Conservation (phyloP, 371 early-diverging fungal genomes). For the Rhizomucor pusillus region DNA sequence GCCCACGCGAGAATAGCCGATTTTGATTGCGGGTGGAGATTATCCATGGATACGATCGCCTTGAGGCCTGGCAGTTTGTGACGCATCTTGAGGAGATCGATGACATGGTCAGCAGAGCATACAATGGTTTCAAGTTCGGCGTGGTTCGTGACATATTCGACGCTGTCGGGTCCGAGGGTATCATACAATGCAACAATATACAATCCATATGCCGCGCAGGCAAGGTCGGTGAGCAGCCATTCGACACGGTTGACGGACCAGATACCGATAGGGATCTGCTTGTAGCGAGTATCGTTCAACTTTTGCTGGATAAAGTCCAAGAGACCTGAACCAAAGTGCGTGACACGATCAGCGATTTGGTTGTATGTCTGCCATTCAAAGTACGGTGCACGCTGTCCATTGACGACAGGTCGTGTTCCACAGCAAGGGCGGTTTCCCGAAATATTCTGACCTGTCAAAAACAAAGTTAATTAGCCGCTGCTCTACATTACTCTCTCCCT, state of each 20-base stretch:
- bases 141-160: constrained; percentile 67
- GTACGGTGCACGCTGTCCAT: constrained; percentile 53
- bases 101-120: constrained; percentile 67
- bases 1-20: constrained; percentile 47
- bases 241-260: constrained; percentile 88
- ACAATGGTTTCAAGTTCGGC: constrained; percentile 75
- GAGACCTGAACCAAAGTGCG: constrained; percentile 69
- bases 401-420: constrained; percentile 33
- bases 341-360: constrained; percentile 64
- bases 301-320: constrained; percentile 45
- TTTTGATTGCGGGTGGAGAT: constrained; percentile 30
- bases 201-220: constrained; percentile 51
- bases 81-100: constrained; percentile 54
- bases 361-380: constrained; percentile 81
- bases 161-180: constrained; percentile 86
- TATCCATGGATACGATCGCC: constrained; percentile 78
- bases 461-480: no score
- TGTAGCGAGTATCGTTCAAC: constrained; percentile 27
- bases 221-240: constrained; percentile 87
- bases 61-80: constrained; percentile 63
- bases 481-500: no score
- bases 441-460: constrained; percentile 26
- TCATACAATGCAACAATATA: constrained; percentile 93
- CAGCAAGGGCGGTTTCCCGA: constrained; percentile 32
- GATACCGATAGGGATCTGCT: constrained; percentile 55